Evolutionary conservation across 257 asterid species (phyloP).

Genomic region (Salvia miltiorrhiza): DNA sequence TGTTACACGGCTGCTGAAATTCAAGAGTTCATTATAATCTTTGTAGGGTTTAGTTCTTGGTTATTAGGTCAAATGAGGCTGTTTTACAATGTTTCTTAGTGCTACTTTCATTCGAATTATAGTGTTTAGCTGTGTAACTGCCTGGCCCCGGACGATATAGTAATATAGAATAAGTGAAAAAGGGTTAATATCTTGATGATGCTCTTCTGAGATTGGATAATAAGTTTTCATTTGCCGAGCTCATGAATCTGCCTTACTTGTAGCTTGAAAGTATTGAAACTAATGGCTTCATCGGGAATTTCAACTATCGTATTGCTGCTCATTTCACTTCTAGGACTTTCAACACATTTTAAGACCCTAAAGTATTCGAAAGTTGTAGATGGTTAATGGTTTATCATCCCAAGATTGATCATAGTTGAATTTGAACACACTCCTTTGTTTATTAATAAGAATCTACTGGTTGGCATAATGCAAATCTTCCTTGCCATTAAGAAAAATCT

Average conservation of each 20-base stretch:
- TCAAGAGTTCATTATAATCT: not conserved
- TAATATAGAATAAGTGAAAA: not conserved
- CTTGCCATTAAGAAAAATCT: not conserved
- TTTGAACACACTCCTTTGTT: no score
- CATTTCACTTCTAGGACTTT: not conserved
- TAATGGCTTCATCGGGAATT: not conserved
- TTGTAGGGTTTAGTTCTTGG: not conserved
- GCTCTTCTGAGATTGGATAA: not conserved
- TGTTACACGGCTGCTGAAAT: not conserved
- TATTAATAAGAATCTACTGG: not conserved
- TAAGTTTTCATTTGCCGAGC: not conserved
- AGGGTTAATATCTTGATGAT: not conserved
- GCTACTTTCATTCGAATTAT: not conserved
- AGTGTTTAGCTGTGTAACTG: not conserved
- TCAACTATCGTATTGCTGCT: not conserved
- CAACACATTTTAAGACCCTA: not conserved
- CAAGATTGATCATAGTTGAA: not conserved
- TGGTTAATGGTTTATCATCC: no score
- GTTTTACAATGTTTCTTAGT: not conserved
- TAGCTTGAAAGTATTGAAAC: not conserved
- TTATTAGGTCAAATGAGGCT: constrained; percentile 5
- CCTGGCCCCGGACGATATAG: not conserved
- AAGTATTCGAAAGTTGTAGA: no score
- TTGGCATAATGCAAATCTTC: not conserved
- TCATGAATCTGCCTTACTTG: not conserved